These are phyloP conservation scores for Thuja plicata DNA, from an alignment of 83 land plant species.

Conservation along the genomic window DNA sequence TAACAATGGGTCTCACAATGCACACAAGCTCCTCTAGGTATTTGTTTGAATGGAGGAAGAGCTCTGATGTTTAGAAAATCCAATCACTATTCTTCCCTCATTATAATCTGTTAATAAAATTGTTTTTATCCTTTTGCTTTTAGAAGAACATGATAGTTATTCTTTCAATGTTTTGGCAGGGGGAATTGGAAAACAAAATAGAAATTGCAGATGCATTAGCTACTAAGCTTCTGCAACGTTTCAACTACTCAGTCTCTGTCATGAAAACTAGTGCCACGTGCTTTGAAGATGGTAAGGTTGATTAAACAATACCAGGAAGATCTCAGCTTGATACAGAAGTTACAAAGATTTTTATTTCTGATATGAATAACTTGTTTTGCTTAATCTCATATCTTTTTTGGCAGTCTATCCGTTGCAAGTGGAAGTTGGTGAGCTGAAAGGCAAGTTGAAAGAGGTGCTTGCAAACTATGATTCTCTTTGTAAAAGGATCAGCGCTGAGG, in stretches of 20 bases:
- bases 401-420: slow-evolving; percentile 72
- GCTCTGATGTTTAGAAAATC: too few species aligned
- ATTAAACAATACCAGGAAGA: not conserved
- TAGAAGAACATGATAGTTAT: not conserved
- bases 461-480: slow-evolving; percentile 79
- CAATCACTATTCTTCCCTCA: not conserved
- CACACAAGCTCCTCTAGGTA: too few species aligned
- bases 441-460: slow-evolving; percentile 67
- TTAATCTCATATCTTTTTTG: slow-evolving; percentile 1
- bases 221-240: slow-evolving; percentile 82
- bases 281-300: slow-evolving; percentile 65
- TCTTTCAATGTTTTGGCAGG: slow-evolving; percentile 47
- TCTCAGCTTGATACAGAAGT: not conserved
- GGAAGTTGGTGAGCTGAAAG: slow-evolving; percentile 82
- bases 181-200: slow-evolving; percentile 85
- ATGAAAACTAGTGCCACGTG: slow-evolving; percentile 79
- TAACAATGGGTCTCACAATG: too few species aligned
- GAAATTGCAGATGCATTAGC: slow-evolving; percentile 89
- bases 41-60: too few species aligned
- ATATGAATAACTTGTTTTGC: not conserved
- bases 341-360: not conserved
- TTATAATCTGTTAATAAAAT: not conserved
- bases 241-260: slow-evolving; percentile 70
- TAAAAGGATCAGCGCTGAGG: slow-evolving; percentile 68
- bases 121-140: not conserved